These are phyloP conservation scores for Chytriomyces sp. DNA, from an alignment of 192 early-diverging fungal species.

Conservation along the genomic window DNA sequence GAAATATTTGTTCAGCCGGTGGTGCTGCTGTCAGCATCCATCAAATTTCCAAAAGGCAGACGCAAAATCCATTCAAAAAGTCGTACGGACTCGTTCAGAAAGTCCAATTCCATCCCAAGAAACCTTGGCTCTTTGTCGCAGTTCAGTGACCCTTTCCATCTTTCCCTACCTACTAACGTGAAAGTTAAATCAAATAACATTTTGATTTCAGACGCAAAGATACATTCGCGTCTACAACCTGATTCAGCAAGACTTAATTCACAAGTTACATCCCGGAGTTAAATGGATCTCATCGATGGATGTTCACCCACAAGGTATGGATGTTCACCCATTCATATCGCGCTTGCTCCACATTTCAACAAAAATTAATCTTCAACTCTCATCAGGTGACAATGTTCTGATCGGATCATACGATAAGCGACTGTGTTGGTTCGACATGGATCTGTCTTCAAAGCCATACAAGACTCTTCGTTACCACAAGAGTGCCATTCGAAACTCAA, in stretches of 20 bases:
- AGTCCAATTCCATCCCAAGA: constrained; percentile 90
- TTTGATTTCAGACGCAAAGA: constrained; percentile 78
- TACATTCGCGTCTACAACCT: constrained; percentile 94
- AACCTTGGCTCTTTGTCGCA: constrained; percentile 91
- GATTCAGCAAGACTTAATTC: constrained; percentile 80
- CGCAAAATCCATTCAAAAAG: constrained; percentile 90
- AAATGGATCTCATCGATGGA: constrained; percentile 97
- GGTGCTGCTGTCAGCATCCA: constrained; percentile 85
- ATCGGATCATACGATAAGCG: constrained; percentile 95
- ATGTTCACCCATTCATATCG: constrained; percentile 74
- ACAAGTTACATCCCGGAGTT: constrained; percentile 81
- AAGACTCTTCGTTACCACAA: constrained; percentile 89
- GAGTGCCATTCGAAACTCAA: constrained; percentile 85
- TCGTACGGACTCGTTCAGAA: constrained; percentile 87
- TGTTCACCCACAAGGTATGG: constrained; percentile 86
- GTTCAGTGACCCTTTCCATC: constrained; percentile 48
- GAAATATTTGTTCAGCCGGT: constrained; percentile 38
- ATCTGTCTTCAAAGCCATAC: constrained; percentile 91
- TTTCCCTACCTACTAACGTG: background rate
- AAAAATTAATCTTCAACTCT: background rate
- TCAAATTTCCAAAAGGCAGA: constrained; percentile 85
- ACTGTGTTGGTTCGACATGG: constrained; percentile 97
- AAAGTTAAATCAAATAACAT: background rate
- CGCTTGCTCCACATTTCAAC: background rate
- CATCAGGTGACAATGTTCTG: constrained; percentile 85